Conservation (phyloP, 2,329 filamentous ascomycete species). For the Trichophyton schoenleinii region DNA sequence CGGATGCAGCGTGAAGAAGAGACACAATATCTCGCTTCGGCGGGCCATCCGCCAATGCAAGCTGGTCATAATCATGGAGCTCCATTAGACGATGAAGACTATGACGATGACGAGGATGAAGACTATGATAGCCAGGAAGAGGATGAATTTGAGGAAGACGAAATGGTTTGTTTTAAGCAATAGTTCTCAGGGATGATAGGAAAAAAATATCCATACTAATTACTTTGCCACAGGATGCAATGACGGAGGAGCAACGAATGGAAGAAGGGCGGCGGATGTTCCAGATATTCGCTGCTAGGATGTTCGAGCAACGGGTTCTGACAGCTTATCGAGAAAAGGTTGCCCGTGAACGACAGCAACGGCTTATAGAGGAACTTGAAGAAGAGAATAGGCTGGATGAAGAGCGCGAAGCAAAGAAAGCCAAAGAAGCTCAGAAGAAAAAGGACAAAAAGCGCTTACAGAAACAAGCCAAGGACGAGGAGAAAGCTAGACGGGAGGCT, state of each 20-base stretch:
- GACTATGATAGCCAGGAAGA: slow-evolving; percentile 51
- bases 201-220: slow-evolving; percentile 4
- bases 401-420: slow-evolving; percentile 81
- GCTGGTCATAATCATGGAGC: slow-evolving; percentile 64
- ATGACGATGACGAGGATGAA: slow-evolving; percentile 65
- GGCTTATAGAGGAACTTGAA: slow-evolving; percentile 79
- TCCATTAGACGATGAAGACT: slow-evolving; percentile 58
- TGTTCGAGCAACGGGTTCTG: slow-evolving; percentile 96
- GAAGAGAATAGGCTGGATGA: slow-evolving; percentile 67
- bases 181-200: slow-evolving; percentile 6
- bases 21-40: slow-evolving; percentile 54
- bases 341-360: slow-evolving; percentile 77
- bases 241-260: slow-evolving; percentile 98
- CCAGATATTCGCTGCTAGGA: slow-evolving; percentile 95
- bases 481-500: slow-evolving; percentile 74
- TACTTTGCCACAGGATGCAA: slow-evolving; percentile 55
- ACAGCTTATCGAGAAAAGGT: slow-evolving; percentile 98
- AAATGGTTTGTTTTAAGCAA: slow-evolving; percentile 42
- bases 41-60: slow-evolving; percentile 47
- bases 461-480: slow-evolving; percentile 79
- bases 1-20: slow-evolving; percentile 96
- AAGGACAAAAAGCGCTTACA: slow-evolving; percentile 88
- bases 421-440: slow-evolving; percentile 84
- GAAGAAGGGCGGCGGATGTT: slow-evolving; percentile 98
- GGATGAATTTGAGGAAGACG: slow-evolving; percentile 54